Evolutionary conservation across 768 basidiomycete genomes (phyloP).

Genomic region (Mrakia frigida): DNA sequence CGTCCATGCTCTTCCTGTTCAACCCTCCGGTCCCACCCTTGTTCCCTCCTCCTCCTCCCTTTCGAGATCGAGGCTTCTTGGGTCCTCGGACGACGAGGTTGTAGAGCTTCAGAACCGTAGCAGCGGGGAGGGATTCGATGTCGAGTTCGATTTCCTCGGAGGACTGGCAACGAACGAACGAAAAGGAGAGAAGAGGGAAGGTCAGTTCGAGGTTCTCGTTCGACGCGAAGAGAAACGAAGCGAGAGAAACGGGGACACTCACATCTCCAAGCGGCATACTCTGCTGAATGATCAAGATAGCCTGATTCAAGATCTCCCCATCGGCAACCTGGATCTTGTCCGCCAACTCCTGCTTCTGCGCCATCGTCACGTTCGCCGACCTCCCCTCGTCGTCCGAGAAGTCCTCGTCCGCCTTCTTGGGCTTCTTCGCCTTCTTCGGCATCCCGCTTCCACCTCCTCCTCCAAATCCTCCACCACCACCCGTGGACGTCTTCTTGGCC

Average conservation of each 20-base stretch:
- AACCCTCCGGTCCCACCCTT: conserved; percentile 64
- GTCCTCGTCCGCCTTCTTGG: conserved; percentile 45
- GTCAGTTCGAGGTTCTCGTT: conserved; percentile 25
- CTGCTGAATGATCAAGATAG: conserved; percentile 91
- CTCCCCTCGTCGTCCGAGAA: conserved; percentile 53
- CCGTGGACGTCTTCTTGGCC: conserved; percentile 20
- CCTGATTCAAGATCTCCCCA: conserved; percentile 73
- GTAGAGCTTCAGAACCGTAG: conserved; percentile 86
- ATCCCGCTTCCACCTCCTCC: not conserved
- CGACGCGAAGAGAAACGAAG: not conserved
- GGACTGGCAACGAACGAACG: conserved; percentile 32
- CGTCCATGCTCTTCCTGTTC: conserved; percentile 94
- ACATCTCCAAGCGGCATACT: conserved; percentile 90
- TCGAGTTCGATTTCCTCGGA: conserved; percentile 95
- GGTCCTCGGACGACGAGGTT: conserved; percentile 68
- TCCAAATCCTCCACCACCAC: not conserved
- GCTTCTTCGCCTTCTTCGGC: conserved; percentile 7
- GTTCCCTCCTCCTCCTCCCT: conserved; percentile 33
- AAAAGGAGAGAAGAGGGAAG: too few relatives aligned
- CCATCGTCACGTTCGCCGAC: conserved; percentile 58
- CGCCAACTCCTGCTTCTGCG: conserved; percentile 97
- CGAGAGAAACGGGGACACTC: conserved; percentile 44
- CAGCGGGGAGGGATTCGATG: conserved; percentile 81
- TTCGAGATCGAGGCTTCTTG: conserved; percentile 35
- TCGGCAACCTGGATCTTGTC: conserved; percentile 86